Evolutionary conservation across 306 rosid species (phyloP).

Genomic region (Medicago ruthenica): DNA sequence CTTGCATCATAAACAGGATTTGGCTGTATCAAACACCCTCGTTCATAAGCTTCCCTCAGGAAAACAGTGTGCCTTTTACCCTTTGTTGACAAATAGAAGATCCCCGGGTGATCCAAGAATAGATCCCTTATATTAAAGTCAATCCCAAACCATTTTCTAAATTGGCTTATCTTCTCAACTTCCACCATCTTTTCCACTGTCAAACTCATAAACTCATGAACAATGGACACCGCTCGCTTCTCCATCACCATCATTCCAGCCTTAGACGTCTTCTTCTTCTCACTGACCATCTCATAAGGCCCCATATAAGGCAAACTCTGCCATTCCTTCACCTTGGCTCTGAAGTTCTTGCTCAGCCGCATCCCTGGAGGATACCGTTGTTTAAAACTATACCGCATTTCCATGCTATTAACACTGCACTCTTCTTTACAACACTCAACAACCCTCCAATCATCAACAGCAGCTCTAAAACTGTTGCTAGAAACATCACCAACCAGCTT

Average conservation of each 20-base stretch:
- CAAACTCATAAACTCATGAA: conserved; percentile 87
- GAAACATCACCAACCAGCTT: conserved; percentile 61
- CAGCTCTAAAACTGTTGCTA: conserved; percentile 50
- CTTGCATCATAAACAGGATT: conserved; percentile 82
- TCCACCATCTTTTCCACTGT: conserved; percentile 95
- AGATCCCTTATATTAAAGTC: conserved; percentile 75
- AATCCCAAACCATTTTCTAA: conserved; percentile 67
- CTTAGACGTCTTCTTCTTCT: conserved; percentile 56
- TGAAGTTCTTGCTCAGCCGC: conserved; percentile 70
- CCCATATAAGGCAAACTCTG: conserved; percentile 76
- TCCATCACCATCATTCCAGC: conserved; percentile 62
- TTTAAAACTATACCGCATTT: conserved; percentile 66
- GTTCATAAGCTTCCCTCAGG: conserved; percentile 91
- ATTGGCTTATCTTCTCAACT: conserved; percentile 79
- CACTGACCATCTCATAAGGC: conserved; percentile 67
- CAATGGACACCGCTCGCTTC: conserved; percentile 80
- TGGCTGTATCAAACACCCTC: conserved; percentile 74
- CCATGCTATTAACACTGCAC: conserved; percentile 58
- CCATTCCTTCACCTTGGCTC: conserved; percentile 92
- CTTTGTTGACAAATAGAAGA: conserved; percentile 86
- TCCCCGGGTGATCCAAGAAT: conserved; percentile 86
- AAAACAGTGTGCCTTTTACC: conserved; percentile 90
- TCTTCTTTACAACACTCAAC: conserved; percentile 77
- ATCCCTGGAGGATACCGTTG: conserved; percentile 86
- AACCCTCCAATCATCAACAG: conserved; percentile 89